Conservation (phyloP, 768 basidiomycete genomes). For the Leccinellum albellum region DNA sequence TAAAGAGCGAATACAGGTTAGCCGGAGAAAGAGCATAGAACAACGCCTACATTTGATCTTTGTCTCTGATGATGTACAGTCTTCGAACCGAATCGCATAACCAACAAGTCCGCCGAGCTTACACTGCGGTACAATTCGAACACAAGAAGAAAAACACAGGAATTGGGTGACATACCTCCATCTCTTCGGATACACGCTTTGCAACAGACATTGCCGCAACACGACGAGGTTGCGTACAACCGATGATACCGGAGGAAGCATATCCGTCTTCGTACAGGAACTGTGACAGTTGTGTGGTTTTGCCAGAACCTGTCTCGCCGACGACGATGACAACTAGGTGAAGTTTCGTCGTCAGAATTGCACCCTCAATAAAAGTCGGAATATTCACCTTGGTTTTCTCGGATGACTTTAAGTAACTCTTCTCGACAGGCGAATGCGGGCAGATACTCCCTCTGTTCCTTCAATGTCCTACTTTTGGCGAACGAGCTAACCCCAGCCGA, state of each 20-base stretch:
- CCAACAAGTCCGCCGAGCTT: constrained; percentile 89
- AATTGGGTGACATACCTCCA: constrained; percentile 64
- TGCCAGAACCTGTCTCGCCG: constrained; percentile 99
- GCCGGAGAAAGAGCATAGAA: background rate
- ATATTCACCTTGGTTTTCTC: constrained; percentile 87
- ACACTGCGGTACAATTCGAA: constrained; percentile 45
- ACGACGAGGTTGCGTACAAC: constrained; percentile 97
- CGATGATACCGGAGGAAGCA: constrained; percentile 82
- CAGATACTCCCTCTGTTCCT: constrained; percentile 93
- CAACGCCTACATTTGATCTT: constrained; percentile 86
- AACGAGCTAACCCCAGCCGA: constrained; percentile 77
- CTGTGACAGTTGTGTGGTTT: constrained; percentile 94
- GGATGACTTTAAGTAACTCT: constrained; percentile 79
- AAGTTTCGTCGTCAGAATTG: background rate
- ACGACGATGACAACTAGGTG: constrained; percentile 83
- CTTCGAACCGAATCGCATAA: constrained; percentile 98
- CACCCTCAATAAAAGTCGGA: background rate
- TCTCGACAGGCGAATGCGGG: constrained; percentile 98
- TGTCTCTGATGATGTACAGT: constrained; percentile 90
- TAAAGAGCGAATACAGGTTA: constrained; percentile 28
- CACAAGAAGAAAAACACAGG: background rate
- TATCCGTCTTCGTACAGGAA: constrained; percentile 98
- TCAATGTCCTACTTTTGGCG: constrained; percentile 75
- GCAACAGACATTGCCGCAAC: constrained; percentile 99
- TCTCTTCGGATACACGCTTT: constrained; percentile 99